Evolutionary conservation across 108 stramenopile genomes (phyloP).

Genomic region (Chaetoceros tenuissimus): DNA sequence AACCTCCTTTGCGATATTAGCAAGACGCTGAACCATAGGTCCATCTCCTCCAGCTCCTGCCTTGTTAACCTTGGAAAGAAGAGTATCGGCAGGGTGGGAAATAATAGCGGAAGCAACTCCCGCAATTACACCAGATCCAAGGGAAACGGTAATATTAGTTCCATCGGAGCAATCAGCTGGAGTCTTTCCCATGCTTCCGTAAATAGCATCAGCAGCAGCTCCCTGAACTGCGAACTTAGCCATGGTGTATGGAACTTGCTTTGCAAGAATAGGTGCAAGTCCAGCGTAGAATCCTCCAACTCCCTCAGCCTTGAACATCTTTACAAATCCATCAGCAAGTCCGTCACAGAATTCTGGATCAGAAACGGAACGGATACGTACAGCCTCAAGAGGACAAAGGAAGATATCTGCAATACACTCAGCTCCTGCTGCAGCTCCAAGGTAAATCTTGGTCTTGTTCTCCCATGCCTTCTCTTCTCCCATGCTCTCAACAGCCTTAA

Average conservation of each 20-base stretch:
- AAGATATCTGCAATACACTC: conserved; percentile 97
- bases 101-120: conserved; percentile 97
- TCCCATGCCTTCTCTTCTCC: conserved; percentile 94
- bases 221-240: conserved; percentile 99
- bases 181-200: conserved; percentile 66
- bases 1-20: conserved; percentile 88
- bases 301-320: conserved; percentile 82
- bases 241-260: conserved; percentile 99
- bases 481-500: conserved; percentile 67
- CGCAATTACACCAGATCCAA: conserved; percentile 93
- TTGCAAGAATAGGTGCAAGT: conserved; percentile 92
- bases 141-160: conserved; percentile 77
- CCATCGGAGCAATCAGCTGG: conserved; percentile 40
- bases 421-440: conserved; percentile 85
- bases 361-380: conserved; percentile 94
- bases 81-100: conserved; percentile 99
- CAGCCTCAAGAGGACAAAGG: conserved; percentile 97
- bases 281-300: conserved; percentile 95
- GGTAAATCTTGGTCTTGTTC: conserved; percentile 90
- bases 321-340: conserved; percentile 78
- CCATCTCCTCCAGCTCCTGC: conserved; percentile 91
- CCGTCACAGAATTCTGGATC: conserved; percentile 88
- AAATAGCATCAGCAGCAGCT: conserved; percentile 86
- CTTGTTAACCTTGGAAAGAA: conserved; percentile 98
- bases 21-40: conserved; percentile 79